A percentile compares a stretch with the other conserved stretches of the same genome.
phyloP scores from a whole-genome alignment of 495 filamentous ascomycete genomes.

The Margaritispora aquatica region DNA sequence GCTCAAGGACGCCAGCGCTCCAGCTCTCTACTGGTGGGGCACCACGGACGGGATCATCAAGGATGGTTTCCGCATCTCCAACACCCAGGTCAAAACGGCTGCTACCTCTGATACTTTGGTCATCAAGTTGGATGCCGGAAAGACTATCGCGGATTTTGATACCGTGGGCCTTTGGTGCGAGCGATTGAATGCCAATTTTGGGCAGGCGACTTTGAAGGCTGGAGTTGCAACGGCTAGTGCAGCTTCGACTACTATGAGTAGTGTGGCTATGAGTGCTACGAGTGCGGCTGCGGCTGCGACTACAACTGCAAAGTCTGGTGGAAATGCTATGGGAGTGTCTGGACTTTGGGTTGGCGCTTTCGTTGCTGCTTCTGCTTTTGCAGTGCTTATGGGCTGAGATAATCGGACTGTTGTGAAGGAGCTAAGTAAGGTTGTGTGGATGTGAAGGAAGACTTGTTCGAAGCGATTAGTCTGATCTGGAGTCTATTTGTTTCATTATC shows the following conservation, averaged over 20 bases:
- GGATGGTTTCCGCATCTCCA: slow-evolving; percentile 21
- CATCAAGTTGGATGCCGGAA: slow-evolving; percentile 19
- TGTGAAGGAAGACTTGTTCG: too few species aligned
- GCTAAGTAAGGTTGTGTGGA: too few species aligned
- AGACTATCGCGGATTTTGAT: slow-evolving; percentile 13
- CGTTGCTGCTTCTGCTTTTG: neutral
- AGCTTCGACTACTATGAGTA: neutral
- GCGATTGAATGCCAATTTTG: slow-evolving; percentile 19
- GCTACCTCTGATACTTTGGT: slow-evolving; percentile 3
- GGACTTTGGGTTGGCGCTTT: neutral
- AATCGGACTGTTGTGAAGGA: neutral
- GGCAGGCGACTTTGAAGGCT: slow-evolving; percentile 9
- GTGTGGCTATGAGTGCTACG: neutral
- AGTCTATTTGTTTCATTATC: too few species aligned
- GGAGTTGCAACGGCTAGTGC: neutral
- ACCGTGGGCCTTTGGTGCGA: slow-evolving; percentile 23
- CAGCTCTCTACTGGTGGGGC: slow-evolving; percentile 25
- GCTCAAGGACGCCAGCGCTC: slow-evolving; percentile 21
- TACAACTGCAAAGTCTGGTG: neutral
- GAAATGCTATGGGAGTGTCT: neutral
- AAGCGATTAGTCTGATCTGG: too few species aligned
- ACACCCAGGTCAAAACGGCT: slow-evolving; percentile 11
- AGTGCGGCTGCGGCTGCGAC: neutral
- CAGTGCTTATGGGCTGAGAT: neutral
- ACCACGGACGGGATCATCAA: slow-evolving; percentile 9